These are phyloP conservation scores for Trichoderma aggressivum DNA, from an alignment of 2,329 filamentous ascomycete genomes.

Conservation along the genomic window DNA sequence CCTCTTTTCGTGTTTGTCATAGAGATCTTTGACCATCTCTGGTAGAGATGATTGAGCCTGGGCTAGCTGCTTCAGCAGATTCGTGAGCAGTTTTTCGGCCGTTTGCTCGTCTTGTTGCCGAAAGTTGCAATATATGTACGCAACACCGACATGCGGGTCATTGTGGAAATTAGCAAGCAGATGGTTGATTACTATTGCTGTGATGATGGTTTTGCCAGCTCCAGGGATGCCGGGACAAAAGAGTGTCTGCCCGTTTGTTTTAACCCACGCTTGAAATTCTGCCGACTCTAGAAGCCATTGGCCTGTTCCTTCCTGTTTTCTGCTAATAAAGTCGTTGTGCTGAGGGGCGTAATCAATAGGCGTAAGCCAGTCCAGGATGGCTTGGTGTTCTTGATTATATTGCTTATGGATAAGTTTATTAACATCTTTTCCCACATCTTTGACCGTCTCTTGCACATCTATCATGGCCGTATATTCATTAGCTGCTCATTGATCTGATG, in stretches of 20 bases:
- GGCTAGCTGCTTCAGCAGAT: neutral
- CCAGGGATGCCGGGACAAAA: neutral
- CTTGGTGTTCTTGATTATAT: neutral
- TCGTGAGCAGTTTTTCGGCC: neutral
- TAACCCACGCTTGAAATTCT: neutral
- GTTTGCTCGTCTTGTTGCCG: neutral
- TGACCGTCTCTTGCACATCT: neutral
- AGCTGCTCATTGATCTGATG: neutral
- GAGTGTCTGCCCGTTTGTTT: neutral
- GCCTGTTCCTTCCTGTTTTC: neutral
- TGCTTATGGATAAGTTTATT: neutral
- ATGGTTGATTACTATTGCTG: neutral
- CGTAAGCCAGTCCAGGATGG: neutral
- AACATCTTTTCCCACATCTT: neutral
- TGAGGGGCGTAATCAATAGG: neutral
- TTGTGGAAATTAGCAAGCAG: rapidly evolving
- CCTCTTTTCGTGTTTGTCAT: neutral
- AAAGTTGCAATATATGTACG: neutral
- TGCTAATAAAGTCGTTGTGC: neutral
- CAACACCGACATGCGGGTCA: rapidly evolving
- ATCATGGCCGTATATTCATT: neutral
- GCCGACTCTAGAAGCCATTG: neutral
- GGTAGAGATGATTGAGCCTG: neutral
- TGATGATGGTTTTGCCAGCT: neutral
- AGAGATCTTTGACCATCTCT: neutral